These are phyloP conservation scores for Tetradesmus obliquus DNA, from an alignment of 139 green algal genomes.

Conservation along the genomic window DNA sequence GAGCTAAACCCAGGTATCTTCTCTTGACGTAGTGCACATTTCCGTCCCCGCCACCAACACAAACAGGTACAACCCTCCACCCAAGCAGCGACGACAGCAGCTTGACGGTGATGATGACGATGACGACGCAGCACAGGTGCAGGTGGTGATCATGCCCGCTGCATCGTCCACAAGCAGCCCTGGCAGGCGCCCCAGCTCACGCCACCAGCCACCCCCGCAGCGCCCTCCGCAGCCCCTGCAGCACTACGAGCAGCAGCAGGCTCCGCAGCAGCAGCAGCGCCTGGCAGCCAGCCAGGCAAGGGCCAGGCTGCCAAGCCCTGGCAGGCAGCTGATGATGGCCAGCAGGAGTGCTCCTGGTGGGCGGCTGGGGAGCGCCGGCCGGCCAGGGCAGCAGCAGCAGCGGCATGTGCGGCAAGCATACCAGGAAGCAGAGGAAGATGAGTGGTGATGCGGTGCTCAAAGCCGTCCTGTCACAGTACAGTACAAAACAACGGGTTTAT, in stretches of 20 bases:
- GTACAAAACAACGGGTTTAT: no score
- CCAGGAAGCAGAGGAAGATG: background rate
- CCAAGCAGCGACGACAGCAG: background rate
- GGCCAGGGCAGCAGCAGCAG: no score
- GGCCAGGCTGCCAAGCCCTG: background rate
- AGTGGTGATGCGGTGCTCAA: background rate
- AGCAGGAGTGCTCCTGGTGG: background rate
- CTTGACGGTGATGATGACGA: background rate
- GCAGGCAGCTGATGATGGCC: background rate
- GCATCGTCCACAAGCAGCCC: background rate
- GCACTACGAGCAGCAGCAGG: constrained; percentile 7
- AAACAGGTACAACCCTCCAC: background rate
- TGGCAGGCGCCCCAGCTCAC: background rate
- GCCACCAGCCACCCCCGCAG: background rate
- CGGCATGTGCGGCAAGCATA: background rate
- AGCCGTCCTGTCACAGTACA: background rate
- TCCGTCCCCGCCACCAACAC: no score
- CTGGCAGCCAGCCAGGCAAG: no score
- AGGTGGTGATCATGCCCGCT: constrained; percentile 1
- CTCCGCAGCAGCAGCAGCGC: background rate
- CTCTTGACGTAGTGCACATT: no score
- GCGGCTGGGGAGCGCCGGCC: background rate
- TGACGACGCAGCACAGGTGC: background rate
- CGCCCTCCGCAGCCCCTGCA: background rate
- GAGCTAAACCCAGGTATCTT: no score